phyloP scores from a whole-genome alignment of 2,329 filamentous ascomycete genomes.

The Fusarium udum region DNA sequence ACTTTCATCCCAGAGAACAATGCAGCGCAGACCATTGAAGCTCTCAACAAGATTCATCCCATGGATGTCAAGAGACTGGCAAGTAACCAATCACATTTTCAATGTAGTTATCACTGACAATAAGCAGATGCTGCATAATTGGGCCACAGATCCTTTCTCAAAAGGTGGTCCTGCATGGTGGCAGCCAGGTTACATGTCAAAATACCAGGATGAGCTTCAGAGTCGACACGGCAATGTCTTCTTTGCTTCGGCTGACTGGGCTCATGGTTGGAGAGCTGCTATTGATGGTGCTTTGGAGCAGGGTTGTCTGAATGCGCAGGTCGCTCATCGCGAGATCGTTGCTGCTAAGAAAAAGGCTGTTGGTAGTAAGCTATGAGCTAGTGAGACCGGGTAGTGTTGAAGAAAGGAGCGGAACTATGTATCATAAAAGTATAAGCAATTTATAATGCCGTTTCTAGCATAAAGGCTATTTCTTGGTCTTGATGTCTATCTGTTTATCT shows the following conservation, averaged over 20 bases:
- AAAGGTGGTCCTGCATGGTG: neutral
- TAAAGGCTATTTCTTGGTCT: too few relatives aligned
- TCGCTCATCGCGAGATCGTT: neutral
- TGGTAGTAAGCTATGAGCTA: neutral
- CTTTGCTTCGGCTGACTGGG: neutral
- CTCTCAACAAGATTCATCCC: neutral
- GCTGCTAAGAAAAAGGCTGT: neutral
- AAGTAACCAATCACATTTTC: neutral
- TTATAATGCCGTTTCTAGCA: neutral
- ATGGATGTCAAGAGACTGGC: neutral
- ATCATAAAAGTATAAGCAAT: neutral
- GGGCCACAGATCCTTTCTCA: neutral
- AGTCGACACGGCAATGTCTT: neutral
- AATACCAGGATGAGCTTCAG: neutral
- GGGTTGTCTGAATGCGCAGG: neutral
- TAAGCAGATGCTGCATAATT: neutral
- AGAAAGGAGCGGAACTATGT: too few relatives aligned
- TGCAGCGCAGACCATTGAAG: neutral
- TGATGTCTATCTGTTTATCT: neutral
- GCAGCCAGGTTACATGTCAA: neutral
- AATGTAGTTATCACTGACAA: neutral
- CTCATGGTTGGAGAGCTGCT: neutral
- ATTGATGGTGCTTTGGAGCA: neutral
- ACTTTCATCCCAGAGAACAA: neutral
- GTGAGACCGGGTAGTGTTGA: fast-evolving